Conservation (phyloP, 805 yeast genomes). For the Candida chilensis region DNA sequence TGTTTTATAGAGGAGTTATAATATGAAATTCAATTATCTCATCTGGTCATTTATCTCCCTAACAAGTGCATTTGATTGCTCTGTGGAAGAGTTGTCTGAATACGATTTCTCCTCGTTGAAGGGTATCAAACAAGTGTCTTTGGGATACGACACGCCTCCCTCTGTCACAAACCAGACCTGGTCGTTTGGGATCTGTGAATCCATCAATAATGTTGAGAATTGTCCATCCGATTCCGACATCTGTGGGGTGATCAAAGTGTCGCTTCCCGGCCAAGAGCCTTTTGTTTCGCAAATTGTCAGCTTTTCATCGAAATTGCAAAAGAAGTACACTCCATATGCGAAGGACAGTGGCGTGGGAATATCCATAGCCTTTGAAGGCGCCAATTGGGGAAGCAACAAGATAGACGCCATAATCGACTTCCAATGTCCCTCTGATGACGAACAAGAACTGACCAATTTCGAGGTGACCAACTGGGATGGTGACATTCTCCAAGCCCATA, state of each 20-base stretch:
- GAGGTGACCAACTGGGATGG: conserved; percentile 27
- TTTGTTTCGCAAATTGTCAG: conserved; percentile 56
- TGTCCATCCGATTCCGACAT: conserved; percentile 70
- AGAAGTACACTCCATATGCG: too few relatives aligned
- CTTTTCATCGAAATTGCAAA: conserved; percentile 31
- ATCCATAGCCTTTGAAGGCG: conserved; percentile 32
- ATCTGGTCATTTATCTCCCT: too few relatives aligned
- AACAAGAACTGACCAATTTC: conserved; percentile 12
- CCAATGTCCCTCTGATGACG: conserved; percentile 28
- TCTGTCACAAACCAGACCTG: conserved; percentile 52
- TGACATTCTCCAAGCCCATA: conserved; percentile 12
- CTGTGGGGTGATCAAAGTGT: conserved; percentile 63
- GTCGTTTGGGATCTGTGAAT: conserved; percentile 65
- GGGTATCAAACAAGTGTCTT: conserved; percentile 35
- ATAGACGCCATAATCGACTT: conserved; percentile 39
- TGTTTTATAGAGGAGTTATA: too few relatives aligned
- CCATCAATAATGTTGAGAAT: conserved; percentile 28
- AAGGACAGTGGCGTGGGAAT: conserved; percentile 1
- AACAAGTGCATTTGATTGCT: conserved; percentile 20
- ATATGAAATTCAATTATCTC: too few relatives aligned
- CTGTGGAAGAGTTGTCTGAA: conserved; percentile 18
- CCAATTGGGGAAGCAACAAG: conserved; percentile 61
- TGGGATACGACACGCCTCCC: conserved; percentile 66
- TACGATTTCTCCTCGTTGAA: conserved; percentile 37
- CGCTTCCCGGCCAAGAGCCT: conserved; percentile 37